Conservation (phyloP, 176 grass and related monocot species). For the Zea luxurians region DNA sequence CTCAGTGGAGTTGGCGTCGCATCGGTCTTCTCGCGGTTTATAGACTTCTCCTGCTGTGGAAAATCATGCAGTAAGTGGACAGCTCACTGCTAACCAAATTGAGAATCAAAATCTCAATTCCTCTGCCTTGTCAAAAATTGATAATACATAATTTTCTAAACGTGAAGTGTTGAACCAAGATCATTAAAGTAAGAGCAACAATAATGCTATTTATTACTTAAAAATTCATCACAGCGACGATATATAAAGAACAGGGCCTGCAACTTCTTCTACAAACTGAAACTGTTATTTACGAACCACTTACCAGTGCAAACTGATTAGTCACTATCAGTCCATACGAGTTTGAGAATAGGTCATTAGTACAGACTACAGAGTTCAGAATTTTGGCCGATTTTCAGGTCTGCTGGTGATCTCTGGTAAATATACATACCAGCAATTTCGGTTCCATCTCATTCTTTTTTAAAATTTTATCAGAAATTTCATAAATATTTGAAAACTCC, state of each 20-base stretch:
- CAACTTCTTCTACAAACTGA: background rate
- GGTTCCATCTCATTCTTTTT: too few species aligned
- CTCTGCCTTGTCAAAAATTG: background rate
- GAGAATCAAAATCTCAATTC: background rate
- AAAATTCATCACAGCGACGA: background rate
- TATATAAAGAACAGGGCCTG: background rate
- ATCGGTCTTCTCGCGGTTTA: constrained; percentile 8
- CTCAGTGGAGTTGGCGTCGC: constrained; percentile 33
- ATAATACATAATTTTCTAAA: background rate
- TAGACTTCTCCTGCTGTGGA: constrained; percentile 20
- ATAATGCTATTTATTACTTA: background rate
- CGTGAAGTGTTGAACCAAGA: background rate
- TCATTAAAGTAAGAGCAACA: background rate
- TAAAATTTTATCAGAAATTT: too few species aligned
- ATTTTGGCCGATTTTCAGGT: too few species aligned
- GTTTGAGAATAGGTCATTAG: background rate
- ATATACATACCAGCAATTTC: too few species aligned
- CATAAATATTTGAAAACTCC: too few species aligned
- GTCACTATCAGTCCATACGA: background rate
- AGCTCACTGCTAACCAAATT: background rate
- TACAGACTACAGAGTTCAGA: too few species aligned
- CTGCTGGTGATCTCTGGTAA: too few species aligned
- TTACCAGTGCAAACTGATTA: background rate
- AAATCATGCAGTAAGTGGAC: background rate
- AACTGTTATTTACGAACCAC: background rate